Base-by-base conservation (phyloP, 352 stramenopile species). In the Phytophthora boehmeriae region DNA sequence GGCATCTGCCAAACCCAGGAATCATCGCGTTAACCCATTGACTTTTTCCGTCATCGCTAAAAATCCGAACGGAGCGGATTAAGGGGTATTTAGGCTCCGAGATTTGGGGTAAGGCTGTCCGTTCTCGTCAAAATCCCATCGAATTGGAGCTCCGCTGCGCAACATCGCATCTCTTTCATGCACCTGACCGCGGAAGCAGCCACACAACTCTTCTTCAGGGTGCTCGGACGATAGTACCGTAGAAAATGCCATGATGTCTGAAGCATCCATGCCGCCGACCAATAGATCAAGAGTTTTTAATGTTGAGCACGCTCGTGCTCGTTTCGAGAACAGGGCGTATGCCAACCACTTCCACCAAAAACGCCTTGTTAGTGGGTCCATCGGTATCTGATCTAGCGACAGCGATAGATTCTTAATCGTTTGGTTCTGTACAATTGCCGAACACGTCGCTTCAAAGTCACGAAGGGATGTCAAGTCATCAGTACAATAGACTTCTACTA, bases 281-380 rank as follows among this genome's bases (percentile, higher is more conserved):
- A 42, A 28, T 2, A 59, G 17, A 16, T 39, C 52, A 6, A 51
- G 52, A 0, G 52, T 44, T 34, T 50, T 22, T 19, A 50, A 19
- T 0, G 38, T 17, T 14, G 50, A 49, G 34, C 19, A 59, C 25
- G 22, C 51, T 9, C 41, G 39, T 19, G 51, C 39, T 36, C 51
- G 38, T 17, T 50, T 59, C 4, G 51, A 59, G 41, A 59, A 59
- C n/a, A 50, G 38, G 1, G 52, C 13, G 16, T 59, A 59, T 8
- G 25, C 52, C 2, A 59, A n/a, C 52, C 52, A 50, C 16, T 50
- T 23, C 52, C 52, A 59, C 52, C 52, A 43, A 3, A 14, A 13
- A 0, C 20, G 23, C 13, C 17, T 59, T 14, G 8, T 51, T n/a
- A 34, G 2, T 6, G 14, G 35, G n/a, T 57, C 19, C n/a, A 14